A percentile compares a stretch with the other conserved stretches of the same genome.
Conservation (phyloP, 495 filamentous ascomycete species). For the Chlorociboria aeruginascens region DNA sequence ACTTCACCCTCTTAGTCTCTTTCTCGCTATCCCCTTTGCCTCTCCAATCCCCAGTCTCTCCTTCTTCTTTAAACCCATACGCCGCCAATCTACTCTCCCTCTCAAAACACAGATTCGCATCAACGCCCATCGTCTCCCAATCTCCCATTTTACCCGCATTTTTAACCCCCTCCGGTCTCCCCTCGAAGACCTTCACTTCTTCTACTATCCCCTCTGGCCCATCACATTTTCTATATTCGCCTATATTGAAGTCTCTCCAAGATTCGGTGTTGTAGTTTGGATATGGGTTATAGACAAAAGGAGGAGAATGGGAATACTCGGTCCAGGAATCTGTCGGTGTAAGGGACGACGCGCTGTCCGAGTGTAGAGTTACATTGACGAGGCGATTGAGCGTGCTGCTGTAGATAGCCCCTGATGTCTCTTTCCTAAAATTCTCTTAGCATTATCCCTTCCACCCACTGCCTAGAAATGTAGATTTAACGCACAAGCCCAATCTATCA, state of each 20-base stretch:
- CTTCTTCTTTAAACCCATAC: slow-evolving; percentile 54
- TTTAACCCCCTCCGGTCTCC: slow-evolving; percentile 61
- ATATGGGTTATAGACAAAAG: slow-evolving; percentile 35
- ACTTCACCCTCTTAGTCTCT: slow-evolving; percentile 33
- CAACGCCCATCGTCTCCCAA: slow-evolving; percentile 58
- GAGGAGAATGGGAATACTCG: slow-evolving; percentile 18
- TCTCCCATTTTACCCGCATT: slow-evolving; percentile 62
- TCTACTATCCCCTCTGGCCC: slow-evolving; percentile 8
- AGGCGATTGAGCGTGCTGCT: slow-evolving; percentile 34
- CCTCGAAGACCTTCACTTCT: slow-evolving; percentile 33
- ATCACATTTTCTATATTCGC: slow-evolving; percentile 14
- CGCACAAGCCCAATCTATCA: slow-evolving; percentile 27
- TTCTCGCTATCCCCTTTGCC: slow-evolving; percentile 5
- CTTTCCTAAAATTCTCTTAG: slow-evolving; percentile 3
- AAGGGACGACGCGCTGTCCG: slow-evolving; percentile 18
- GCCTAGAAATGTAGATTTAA: background rate
- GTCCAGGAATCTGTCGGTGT: slow-evolving; percentile 15
- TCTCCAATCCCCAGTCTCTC: slow-evolving; percentile 1
- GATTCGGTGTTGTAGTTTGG: slow-evolving; percentile 29
- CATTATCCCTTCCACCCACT: background rate
- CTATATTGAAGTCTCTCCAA: slow-evolving; percentile 9
- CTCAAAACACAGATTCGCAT: slow-evolving; percentile 83
- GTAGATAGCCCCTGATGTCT: slow-evolving; percentile 30
- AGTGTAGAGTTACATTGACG: slow-evolving; percentile 2
- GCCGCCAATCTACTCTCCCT: slow-evolving; percentile 72